phyloP scores from a whole-genome alignment of 441 rosid genomes.

The Gossypium schwendimanii region DNA sequence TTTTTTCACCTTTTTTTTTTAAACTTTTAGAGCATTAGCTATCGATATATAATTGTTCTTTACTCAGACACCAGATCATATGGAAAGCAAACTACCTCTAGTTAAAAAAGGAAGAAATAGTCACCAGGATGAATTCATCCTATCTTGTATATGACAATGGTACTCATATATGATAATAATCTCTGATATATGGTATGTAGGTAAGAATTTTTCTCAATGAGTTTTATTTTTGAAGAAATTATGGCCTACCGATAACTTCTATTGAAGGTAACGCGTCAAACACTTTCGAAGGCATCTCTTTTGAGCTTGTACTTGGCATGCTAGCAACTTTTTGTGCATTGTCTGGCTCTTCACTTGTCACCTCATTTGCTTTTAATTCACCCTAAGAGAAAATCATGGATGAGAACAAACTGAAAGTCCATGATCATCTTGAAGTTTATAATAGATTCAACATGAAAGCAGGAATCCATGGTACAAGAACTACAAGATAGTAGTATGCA shows the following conservation, averaged over 20 bases:
- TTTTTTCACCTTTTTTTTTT: background rate
- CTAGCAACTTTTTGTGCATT: slow-evolving; percentile 36
- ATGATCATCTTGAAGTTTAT: background rate
- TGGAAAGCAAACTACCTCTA: background rate
- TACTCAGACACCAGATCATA: background rate
- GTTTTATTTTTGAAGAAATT: slow-evolving; percentile 8
- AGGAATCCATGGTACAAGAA: background rate
- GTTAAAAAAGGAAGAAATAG: background rate
- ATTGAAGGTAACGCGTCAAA: slow-evolving; percentile 51
- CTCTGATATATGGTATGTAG: background rate
- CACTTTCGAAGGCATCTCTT: slow-evolving; percentile 35
- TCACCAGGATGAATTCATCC: background rate
- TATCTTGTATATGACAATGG: background rate
- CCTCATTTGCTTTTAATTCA: slow-evolving; percentile 19
- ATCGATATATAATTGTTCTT: background rate
- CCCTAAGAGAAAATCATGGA: slow-evolving; percentile 30
- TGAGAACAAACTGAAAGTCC: slow-evolving; percentile 1
- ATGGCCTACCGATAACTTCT: slow-evolving; percentile 56
- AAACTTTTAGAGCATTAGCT: too few species aligned
- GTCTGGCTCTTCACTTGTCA: slow-evolving; percentile 49
- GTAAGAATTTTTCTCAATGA: background rate
- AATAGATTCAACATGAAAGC: slow-evolving; percentile 2
- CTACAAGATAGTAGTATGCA: background rate
- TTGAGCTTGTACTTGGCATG: slow-evolving; percentile 28
- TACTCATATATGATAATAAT: background rate